These are phyloP conservation scores for Corynascus novoguineensis DNA, from an alignment of 495 filamentous ascomycete species.

Conservation along the genomic window DNA sequence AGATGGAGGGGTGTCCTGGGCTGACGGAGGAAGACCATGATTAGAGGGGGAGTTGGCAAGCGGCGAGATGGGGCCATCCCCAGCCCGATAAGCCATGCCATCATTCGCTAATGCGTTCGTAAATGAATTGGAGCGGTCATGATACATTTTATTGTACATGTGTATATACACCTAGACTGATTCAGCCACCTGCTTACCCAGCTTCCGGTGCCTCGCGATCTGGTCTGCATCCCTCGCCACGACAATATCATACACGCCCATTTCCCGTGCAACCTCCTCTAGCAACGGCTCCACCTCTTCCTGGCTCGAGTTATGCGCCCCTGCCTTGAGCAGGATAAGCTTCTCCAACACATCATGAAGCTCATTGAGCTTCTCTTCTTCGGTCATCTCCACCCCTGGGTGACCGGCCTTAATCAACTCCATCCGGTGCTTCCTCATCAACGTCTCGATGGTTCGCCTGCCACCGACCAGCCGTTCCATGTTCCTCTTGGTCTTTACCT, in stretches of 20 bases:
- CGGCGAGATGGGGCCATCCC: too few relatives aligned
- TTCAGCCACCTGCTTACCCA: constrained; percentile 1
- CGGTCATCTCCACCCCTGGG: constrained; percentile 19
- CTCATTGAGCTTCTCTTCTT: constrained; percentile 25
- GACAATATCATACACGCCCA: constrained; percentile 46
- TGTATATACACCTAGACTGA: neutral
- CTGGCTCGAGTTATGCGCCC: constrained; percentile 24
- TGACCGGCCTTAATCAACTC: constrained; percentile 17
- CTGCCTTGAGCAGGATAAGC: constrained; percentile 40
- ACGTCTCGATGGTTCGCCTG: constrained; percentile 26
- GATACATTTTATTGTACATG: neutral
- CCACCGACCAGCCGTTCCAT: constrained; percentile 32
- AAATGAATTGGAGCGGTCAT: constrained; percentile 64
- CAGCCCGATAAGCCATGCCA: too few relatives aligned
- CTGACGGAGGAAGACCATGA: constrained; percentile 89
- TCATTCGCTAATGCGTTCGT: too few relatives aligned
- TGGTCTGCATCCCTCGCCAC: constrained; percentile 16
- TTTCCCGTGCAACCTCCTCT: constrained; percentile 46
- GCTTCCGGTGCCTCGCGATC: constrained; percentile 24
- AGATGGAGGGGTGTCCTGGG: constrained; percentile 88
- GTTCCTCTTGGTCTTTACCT: constrained; percentile 31
- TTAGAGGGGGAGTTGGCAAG: too few relatives aligned
- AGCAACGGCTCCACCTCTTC: constrained; percentile 40
- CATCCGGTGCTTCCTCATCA: constrained; percentile 21
- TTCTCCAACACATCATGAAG: constrained; percentile 27